Evolutionary conservation across 441 rosid species (phyloP).

Genomic region (Theobroma grandiflorum): DNA sequence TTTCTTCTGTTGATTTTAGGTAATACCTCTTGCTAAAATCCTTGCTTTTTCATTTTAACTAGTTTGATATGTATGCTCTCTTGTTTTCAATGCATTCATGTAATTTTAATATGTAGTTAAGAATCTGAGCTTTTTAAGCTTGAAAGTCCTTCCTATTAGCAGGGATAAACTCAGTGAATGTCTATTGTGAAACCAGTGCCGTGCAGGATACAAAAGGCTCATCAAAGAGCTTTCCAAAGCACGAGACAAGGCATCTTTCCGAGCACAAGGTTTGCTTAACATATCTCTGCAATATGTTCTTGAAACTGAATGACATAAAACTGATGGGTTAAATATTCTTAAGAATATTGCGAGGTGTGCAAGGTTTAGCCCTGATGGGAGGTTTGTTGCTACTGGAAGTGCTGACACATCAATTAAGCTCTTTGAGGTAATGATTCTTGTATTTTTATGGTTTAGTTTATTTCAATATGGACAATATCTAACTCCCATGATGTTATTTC

Average conservation of each 20-base stretch:
- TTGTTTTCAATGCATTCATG: neutral
- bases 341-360: conserved; percentile 92
- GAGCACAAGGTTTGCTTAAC: conserved; percentile 56
- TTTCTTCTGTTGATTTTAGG: conserved; percentile 77
- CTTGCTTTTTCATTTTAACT: neutral
- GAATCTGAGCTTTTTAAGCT: neutral
- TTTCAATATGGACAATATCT: conserved; percentile 5
- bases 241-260: conserved; percentile 67
- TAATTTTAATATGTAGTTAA: neutral
- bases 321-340: conserved; percentile 42
- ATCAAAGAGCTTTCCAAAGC: conserved; percentile 65
- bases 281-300: neutral
- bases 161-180: conserved; percentile 12
- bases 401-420: conserved; percentile 93
- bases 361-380: conserved; percentile 87
- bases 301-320: neutral
- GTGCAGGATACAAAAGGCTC: conserved; percentile 54
- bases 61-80: neutral
- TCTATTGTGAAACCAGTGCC: conserved; percentile 48
- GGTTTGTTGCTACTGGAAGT: conserved; percentile 87
- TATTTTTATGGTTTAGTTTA: conserved; percentile 1
- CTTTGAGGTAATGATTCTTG: conserved; percentile 59
- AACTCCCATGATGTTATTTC: conserved; percentile 20
- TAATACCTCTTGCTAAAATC: conserved; percentile 25
- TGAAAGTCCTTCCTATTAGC: neutral